A percentile compares a stretch with the other conserved stretches of the same genome.
These are phyloP conservation scores for Penicillium capsulatum DNA, from an alignment of 2,329 filamentous ascomycete species.

Conservation along the genomic window DNA sequence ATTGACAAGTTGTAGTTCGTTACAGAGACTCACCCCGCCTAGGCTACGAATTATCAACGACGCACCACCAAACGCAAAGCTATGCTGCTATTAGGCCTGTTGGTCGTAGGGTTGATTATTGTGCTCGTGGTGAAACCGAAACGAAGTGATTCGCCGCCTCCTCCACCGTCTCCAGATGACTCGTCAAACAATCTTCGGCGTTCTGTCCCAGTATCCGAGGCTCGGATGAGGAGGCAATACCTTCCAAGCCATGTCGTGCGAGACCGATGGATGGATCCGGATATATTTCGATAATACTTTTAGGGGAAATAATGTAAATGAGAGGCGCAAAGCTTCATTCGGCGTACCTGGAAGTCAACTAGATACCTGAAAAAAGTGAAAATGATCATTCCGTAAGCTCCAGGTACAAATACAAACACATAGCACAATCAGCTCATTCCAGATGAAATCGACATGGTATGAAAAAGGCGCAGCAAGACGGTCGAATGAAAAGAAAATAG, in stretches of 20 bases:
- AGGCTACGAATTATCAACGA: conserved; percentile 79
- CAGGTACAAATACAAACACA: too few species aligned
- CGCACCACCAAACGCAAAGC: conserved; percentile 87
- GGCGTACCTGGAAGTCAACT: too few species aligned
- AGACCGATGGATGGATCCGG: conserved; percentile 34
- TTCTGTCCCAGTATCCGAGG: conserved; percentile 18
- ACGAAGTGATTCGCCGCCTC: conserved; percentile 25
- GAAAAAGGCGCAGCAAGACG: too few species aligned
- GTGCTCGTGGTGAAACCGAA: conserved; percentile 76
- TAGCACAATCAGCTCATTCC: neutral
- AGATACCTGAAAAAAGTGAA: neutral
- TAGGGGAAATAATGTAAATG: conserved; percentile 15
- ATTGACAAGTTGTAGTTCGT: neutral
- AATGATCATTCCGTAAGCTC: too few species aligned
- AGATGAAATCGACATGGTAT: too few species aligned
- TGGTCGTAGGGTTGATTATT: conserved; percentile 85
- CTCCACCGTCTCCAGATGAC: conserved; percentile 23
- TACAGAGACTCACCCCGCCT: conserved; percentile 1
- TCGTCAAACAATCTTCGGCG: conserved; percentile 21
- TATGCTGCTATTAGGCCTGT: conserved; percentile 77
- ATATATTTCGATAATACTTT: conserved; percentile 32
- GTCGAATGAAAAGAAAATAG: neutral
- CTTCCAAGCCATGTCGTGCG: conserved; percentile 22
- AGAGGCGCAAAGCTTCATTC: conserved; percentile 20
- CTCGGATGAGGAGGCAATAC: conserved; percentile 21